Base-by-base conservation (phyloP, 1,139 yeast species). In the Debaryomyces sp. region DNA sequence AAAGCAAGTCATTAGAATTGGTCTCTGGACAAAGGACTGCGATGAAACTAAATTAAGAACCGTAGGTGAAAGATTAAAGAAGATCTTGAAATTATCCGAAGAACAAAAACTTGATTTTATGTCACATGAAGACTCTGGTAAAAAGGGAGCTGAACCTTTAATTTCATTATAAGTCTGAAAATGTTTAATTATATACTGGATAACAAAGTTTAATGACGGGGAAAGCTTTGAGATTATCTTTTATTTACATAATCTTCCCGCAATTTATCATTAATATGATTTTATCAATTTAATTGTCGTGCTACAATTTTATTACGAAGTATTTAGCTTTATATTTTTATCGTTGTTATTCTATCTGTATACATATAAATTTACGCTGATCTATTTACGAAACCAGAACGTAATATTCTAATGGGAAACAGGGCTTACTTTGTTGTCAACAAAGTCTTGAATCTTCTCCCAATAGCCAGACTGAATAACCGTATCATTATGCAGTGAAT, bases 1-100 rank as follows among this genome's bases (percentile, higher is more conserved):
- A 78, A 86, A 82, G 67, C 85, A 83, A 59, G 92, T 85, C 56
- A 84, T 81, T 77, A 87, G 92, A 71, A 82, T 94, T 66, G 94
- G 96, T 64, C 77, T 94, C 68, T 94, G 99, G 99, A 92, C 98
- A 56, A 86, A 84, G 68, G 83, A 92, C 58, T 84, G 89, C 61
- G 83, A 85, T 61, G 85, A 82, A 61, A 75, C 78, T 51, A 80
- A 81, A 60, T 79, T 84, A 67, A 75, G 73, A 58, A 78, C 81
- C 51, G 85, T 94, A 59, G 99, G 98, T 64, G 85, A 83, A 65
- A 84, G 85, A 71, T 89, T 94, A 73, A 92, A 90, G 81, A 82
- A 81, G 68, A 85, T 88, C 45, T 78, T 90, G 65, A 85, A 81
- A 67, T 80, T 89, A 62, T 68, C 77, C 50, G 90, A 84, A 47